phyloP scores from a whole-genome alignment of 805 yeast species.

The Candida wancherniae region DNA sequence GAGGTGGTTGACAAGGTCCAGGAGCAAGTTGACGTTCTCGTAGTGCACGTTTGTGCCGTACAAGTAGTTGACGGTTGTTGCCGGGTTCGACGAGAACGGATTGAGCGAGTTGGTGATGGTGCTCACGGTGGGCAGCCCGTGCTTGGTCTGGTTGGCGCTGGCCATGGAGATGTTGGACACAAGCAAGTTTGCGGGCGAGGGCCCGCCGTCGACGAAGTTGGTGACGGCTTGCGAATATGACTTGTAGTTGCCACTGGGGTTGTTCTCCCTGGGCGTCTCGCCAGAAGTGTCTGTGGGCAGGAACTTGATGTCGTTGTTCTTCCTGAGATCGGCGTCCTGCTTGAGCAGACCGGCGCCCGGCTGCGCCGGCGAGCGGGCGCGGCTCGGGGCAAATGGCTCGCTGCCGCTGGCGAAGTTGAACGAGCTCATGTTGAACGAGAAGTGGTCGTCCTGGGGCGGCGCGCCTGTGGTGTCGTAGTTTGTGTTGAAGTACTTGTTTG shows the following conservation, averaged over 20 bases:
- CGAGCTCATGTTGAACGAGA: conserved; percentile 31
- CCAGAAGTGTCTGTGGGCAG: too few species aligned
- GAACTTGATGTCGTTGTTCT: too few species aligned
- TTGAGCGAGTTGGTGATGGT: conserved; percentile 21
- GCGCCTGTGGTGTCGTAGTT: conserved; percentile 17
- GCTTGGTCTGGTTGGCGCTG: conserved; percentile 1
- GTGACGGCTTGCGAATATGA: conserved; percentile 6
- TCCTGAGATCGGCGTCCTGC: neutral
- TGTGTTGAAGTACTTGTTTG: conserved; percentile 32
- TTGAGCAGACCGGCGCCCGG: neutral
- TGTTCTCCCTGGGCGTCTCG: too few species aligned
- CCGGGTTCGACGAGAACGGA: conserved; percentile 31
- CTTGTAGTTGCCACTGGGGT: too few species aligned
- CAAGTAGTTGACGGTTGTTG: conserved; percentile 28
- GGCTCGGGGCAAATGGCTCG: conserved; percentile 1
- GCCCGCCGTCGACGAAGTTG: conserved; percentile 17
- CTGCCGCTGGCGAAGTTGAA: conserved; percentile 27
- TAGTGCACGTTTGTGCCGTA: conserved; percentile 39
- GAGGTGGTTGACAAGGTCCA: conserved; percentile 38
- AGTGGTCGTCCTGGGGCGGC: conserved; percentile 23
- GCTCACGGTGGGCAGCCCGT: conserved; percentile 1
- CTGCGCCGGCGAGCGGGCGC: neutral
- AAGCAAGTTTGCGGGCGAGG: conserved; percentile 4
- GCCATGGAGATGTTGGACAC: conserved; percentile 1
- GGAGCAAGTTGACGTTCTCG: conserved; percentile 29